Evolutionary conservation across 2,329 filamentous ascomycete species (phyloP), one percentile per base, ranked within the genome.

Genomic region (Cladosporium sp.): DNA sequence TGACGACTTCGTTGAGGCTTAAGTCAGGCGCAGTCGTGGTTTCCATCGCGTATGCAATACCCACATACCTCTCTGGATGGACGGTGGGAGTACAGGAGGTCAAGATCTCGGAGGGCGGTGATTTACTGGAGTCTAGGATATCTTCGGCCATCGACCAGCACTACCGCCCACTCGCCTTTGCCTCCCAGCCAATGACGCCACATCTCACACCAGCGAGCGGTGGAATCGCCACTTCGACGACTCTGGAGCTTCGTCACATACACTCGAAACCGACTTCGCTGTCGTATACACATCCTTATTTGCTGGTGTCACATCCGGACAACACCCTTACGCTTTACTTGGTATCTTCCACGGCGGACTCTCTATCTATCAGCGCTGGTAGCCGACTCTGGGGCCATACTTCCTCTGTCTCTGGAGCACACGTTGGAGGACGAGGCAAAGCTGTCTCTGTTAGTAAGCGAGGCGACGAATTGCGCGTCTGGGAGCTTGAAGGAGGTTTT

Each of bases 51-150:
- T 97, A 96, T 76, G 91, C 91, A 0, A 88, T 96, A 69, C 88
- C 90, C 18, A 90, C 91, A 2, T 87, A 88, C 70, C 83, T 89
- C 3, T 88, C 88, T 51, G 93, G 93, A 30, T 97, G 93, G 91
- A 93, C 91, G 8, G 85, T 97, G 18, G 93, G 93, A 2, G 86
- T 98, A n/a, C 94, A 98, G 76, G 94, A 97, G 76, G 81, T 97
- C 51, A 88, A 90, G 65, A 84, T 96, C n/a, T 69, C 69, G 10
- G 78, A 78, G 36, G 75, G 78, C 56, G 85, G 85, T 7, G 78
- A 78, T 16, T 75, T 86, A 0, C 71, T 82, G 1, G 77, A 79
- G 39, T 85, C 84, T 2, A 80, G 83, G 7, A 70, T 85, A 3
- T 79, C 84, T 18, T 82, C 82, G 2, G 82, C 83, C n/a, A 76